Evolutionary conservation across 192 early-diverging fungal species (phyloP), one percentile per base, ranked within the genome.

Genomic region (Coemansia guatemalensis): DNA sequence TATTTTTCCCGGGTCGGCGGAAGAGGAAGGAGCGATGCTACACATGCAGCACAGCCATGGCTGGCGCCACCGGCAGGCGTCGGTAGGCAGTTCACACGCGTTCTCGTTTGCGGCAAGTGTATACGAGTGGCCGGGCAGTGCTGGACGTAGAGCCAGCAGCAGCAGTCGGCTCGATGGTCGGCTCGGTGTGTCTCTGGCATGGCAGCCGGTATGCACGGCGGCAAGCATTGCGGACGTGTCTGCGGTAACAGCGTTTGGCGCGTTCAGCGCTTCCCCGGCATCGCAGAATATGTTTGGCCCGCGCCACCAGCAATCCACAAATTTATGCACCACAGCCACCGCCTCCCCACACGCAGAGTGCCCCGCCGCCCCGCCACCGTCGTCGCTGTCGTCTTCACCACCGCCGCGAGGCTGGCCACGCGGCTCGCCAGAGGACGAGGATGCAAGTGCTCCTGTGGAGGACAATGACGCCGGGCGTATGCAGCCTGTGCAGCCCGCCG

Each of bases 241-340:
- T n/a, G 32, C 62, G 23, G 62, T 64, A 5, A 39, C 52, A 1
- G 62, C 62, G 4, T 21, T 47, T 9, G 62, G 62, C 62, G 50
- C 30, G 24, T 64, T 64, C 35, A 64, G 62, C 53, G 51, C 51
- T 12, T 39, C 61, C 21, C 5, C 51, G 50, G 14, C 62, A 23
- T 49, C 29, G 48, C 48, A 20, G 32, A 41, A 44, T 25, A 21
- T 41, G 20, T 23, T 23, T 53, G 5, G 50, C 41, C 24, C 32
- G n/a, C 24, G 52, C 33, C 35, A 24, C 58, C 20, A 14, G 44
- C 44, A 41, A 41, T 25, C 58, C 58, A 18, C 17, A 60, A 22
- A 41, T 48, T 27, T 48, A 41, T 6, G 58, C 52, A 20, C 35
- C 33, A n/a, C 55, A 49, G 52, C 47, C 50, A 8, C 55, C 56